A percentile compares a stretch with the other conserved stretches of the same genome.
These are phyloP conservation scores for Multifurca ochricompacta DNA, from an alignment of 768 basidiomycete genomes.

Conservation along the genomic window DNA sequence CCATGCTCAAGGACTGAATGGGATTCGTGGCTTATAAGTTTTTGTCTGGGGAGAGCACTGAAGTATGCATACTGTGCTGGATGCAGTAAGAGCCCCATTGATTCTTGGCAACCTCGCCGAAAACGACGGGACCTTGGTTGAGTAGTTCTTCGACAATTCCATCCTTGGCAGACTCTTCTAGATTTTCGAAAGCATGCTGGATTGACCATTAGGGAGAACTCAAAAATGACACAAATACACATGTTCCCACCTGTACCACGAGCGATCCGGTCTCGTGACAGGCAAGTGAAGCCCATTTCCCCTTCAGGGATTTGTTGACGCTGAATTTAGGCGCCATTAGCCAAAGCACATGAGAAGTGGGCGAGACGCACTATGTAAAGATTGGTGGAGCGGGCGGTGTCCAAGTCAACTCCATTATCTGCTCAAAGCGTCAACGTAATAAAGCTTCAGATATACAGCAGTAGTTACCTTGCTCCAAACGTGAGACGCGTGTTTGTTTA, in stretches of 20 bases:
- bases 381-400: conserved; percentile 82
- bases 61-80: conserved; percentile 59
- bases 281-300: conserved; percentile 83
- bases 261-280: conserved; percentile 88
- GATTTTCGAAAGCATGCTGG: conserved; percentile 79
- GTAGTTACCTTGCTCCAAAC: conserved; percentile 77
- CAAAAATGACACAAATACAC: not conserved
- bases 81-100: conserved; percentile 89
- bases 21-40: conserved; percentile 4
- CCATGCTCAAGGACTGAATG: conserved; percentile 74
- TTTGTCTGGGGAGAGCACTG: not conserved
- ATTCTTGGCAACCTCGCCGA: conserved; percentile 73
- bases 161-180: conserved; percentile 76
- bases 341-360: not conserved
- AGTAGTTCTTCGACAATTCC: conserved; percentile 81
- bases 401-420: conserved; percentile 92
- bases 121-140: conserved; percentile 57
- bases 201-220: conserved; percentile 13
- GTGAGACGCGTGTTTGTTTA: conserved; percentile 87
- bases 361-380: conserved; percentile 64
- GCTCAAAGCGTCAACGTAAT: conserved; percentile 1
- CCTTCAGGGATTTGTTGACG: conserved; percentile 80
- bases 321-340: conserved; percentile 31
- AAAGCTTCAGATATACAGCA: not conserved
- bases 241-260: conserved; percentile 62